Base-by-base conservation (phyloP, 495 filamentous ascomycete species). In the Peziza echinospora region DNA sequence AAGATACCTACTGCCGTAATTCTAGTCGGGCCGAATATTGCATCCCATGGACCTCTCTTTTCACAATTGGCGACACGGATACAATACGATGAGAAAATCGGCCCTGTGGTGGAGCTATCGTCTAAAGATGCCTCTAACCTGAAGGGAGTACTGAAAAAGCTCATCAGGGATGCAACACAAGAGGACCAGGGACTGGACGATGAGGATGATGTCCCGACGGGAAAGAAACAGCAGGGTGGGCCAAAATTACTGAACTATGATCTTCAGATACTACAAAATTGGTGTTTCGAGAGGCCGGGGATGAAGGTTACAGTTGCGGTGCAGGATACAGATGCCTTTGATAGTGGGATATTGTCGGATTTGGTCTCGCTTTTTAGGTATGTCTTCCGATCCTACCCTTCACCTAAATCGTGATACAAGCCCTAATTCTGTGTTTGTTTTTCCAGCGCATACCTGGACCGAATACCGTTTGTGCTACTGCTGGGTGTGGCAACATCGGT, bases 301-400 rank as follows among this genome's bases (percentile, higher is more conserved):
- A 64, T 70, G 26, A 74, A 76, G 47, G 67, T 93, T 24, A 67
- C 87, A 6, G 60, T 97, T 19, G 77, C 78, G 11, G 77, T 97
- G 44, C 76, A 82, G 55, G 91, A 96, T 58, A 91, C 81, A 49
- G 91, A 97, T 61, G 86, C 80, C 5, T 94, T 96, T 57, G 85
- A 94, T 55, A 71, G 70, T 26, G 66, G 62, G n/a, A 61, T 94
- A 23, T 62, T 96, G 24, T 75, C 72, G 1, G 84, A 94, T 59
- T 60, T 93, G 23, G 67, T 94, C 30, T 71, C 71, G 21, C 63
- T 96, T 3, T 72, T 96, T 43, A 77, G 73, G 81, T 91, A 64
- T 46, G 71, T 60, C 24, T 10, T 13, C 19, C 34, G 4, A 37
- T 1, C 13, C 23, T 6, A 42, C 22, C 3, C 22, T 40, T 40